Conservation (phyloP, 2,329 filamentous ascomycete species). For the Trichoderma atrobrunneum region DNA sequence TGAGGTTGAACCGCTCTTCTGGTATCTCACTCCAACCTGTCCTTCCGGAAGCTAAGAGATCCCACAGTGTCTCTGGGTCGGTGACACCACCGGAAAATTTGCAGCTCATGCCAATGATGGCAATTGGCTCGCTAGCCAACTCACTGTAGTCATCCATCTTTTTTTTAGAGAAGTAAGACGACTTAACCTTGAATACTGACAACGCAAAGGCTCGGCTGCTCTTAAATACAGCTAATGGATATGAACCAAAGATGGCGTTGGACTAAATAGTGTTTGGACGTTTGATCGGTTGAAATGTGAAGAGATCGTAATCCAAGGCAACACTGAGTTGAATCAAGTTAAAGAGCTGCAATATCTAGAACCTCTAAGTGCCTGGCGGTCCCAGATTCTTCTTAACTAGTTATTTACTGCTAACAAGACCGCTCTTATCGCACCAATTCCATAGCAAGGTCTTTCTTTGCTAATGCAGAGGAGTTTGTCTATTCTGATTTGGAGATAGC, state of each 20-base stretch:
- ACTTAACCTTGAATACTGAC: not conserved
- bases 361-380: not conserved
- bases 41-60: slow-evolving; percentile 21
- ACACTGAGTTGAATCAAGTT: not conserved
- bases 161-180: not conserved
- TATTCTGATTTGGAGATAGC: not conserved
- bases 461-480: not conserved
- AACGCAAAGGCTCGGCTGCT: not conserved
- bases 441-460: not conserved
- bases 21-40: slow-evolving; percentile 21
- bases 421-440: not conserved
- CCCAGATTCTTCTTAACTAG: not conserved
- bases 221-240: not conserved
- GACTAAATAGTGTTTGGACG: not conserved
- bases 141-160: not conserved
- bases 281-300: not conserved
- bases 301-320: not conserved
- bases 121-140: slow-evolving; percentile 19
- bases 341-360: not conserved
- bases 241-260: not conserved
- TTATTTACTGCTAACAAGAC: not conserved
- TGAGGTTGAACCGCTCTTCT: slow-evolving; percentile 22
- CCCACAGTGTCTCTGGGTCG: slow-evolving; percentile 24
- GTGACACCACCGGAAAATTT: slow-evolving; percentile 23
- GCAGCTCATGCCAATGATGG: slow-evolving; percentile 26